A percentile compares a stretch with the other conserved stretches of the same genome.
phyloP scores from a whole-genome alignment of 768 basidiomycete genomes.

The Piloderma croceum region DNA sequence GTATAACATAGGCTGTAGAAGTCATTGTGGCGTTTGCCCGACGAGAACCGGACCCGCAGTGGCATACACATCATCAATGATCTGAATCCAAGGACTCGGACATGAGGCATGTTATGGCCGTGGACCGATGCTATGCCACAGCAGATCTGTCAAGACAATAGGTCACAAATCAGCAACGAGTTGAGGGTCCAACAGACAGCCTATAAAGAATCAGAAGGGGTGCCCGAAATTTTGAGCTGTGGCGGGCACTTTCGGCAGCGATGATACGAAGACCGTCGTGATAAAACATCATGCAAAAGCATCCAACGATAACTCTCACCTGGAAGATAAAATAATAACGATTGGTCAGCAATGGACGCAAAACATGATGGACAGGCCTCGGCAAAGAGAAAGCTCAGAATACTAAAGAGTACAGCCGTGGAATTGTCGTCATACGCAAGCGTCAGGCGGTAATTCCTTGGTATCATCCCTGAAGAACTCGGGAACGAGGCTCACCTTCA shows the following conservation, averaged over 20 bases:
- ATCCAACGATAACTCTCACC: background rate
- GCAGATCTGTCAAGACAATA: background rate
- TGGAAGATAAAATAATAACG: background rate
- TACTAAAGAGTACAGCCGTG: constrained; percentile 68
- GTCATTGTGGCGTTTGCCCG: too few relatives aligned
- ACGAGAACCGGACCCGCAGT: too few relatives aligned
- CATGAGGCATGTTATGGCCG: background rate
- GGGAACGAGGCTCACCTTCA: constrained; percentile 29
- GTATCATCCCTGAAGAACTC: constrained; percentile 41
- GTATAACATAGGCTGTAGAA: too few relatives aligned
- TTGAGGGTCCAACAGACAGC: too few relatives aligned
- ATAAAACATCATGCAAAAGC: constrained; percentile 58
- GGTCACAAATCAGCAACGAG: background rate
- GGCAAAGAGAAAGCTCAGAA: constrained; percentile 1
- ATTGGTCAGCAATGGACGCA: background rate
- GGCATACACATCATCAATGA: too few relatives aligned
- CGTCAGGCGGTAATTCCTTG: constrained; percentile 87
- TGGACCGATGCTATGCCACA: too few relatives aligned
- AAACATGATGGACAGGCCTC: background rate
- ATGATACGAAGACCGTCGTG: constrained; percentile 92
- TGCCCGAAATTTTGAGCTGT: constrained; percentile 86
- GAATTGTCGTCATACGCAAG: constrained; percentile 62
- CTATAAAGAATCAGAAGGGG: constrained; percentile 55
- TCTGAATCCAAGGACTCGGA: too few relatives aligned
- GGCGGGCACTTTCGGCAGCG: constrained; percentile 87